A percentile compares a stretch with the other conserved stretches of the same genome.
These are phyloP conservation scores for Beverwykella pulmonaria DNA, from an alignment of 495 filamentous ascomycete species.

Conservation along the genomic window DNA sequence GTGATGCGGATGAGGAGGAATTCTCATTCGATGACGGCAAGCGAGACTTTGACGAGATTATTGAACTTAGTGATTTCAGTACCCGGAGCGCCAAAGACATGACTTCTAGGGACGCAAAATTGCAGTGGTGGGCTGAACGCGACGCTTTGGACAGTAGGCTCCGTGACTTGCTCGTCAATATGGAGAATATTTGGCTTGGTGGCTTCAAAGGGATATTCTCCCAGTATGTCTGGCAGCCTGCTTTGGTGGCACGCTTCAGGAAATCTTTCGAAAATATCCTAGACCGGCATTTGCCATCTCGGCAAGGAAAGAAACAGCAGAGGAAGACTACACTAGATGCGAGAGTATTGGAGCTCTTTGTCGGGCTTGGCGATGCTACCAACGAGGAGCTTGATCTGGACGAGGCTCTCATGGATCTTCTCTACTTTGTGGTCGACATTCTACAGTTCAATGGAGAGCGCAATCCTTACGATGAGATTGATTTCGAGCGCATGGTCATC, in stretches of 20 bases:
- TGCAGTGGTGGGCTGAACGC: constrained; percentile 85
- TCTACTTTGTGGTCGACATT: constrained; percentile 96
- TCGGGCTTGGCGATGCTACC: constrained; percentile 75
- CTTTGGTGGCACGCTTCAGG: constrained; percentile 72
- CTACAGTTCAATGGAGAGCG: constrained; percentile 94
- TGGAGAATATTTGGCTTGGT: constrained; percentile 92
- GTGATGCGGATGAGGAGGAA: constrained; percentile 76
- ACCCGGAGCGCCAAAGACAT: constrained; percentile 72
- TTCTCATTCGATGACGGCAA: constrained; percentile 82
- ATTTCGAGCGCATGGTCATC: constrained; percentile 75
- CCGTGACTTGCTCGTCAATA: constrained; percentile 75
- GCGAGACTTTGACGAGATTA: constrained; percentile 78
- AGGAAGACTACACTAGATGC: constrained; percentile 67
- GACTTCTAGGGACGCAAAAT: constrained; percentile 63
- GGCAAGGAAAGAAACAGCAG: constrained; percentile 55
- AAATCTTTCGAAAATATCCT: constrained; percentile 78
- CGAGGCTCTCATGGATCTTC: constrained; percentile 81
- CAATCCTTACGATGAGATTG: constrained; percentile 97
- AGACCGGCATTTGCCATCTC: constrained; percentile 84
- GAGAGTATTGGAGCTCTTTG: constrained; percentile 82
- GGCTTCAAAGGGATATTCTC: constrained; percentile 92
- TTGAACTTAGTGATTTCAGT: constrained; percentile 74
- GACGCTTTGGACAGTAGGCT: constrained; percentile 77
- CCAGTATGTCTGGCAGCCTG: constrained; percentile 60
- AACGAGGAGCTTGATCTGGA: constrained; percentile 70